Evolutionary conservation across 192 early-diverging fungal species (phyloP).

Genomic region (Linnemannia elongata): DNA sequence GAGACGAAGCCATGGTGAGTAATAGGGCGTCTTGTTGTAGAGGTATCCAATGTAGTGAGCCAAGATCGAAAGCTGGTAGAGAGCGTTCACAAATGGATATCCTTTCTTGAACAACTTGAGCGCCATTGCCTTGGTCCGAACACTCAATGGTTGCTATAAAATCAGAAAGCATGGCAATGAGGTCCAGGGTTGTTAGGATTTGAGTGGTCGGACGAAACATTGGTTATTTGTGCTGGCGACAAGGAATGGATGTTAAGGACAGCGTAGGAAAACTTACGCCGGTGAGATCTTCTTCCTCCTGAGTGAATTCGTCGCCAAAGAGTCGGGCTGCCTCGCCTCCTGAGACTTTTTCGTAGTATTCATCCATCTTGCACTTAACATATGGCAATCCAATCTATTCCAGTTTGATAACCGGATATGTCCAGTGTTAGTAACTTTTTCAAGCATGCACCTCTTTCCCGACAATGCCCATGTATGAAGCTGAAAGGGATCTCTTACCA

Average conservation of each 20-base stretch:
- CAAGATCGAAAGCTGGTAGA: constrained; percentile 74
- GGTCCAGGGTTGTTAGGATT: neutral
- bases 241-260: neutral
- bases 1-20: constrained; percentile 86
- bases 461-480: neutral
- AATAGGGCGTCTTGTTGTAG: constrained; percentile 86
- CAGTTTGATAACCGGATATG: neutral
- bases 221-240: neutral
- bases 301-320: constrained; percentile 70
- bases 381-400: constrained; percentile 79
- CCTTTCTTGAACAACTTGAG: constrained; percentile 52
- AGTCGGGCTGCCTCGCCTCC: constrained; percentile 75
- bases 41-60: constrained; percentile 86
- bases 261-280: constrained; percentile 19
- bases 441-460: neutral
- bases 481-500: constrained; percentile 56
- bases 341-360: constrained; percentile 77
- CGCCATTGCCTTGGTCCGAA: constrained; percentile 39
- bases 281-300: constrained; percentile 56
- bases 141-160: constrained; percentile 33
- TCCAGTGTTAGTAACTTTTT: neutral
- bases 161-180: neutral
- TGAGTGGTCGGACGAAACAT: neutral
- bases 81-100: constrained; percentile 82
- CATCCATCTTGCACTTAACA: constrained; percentile 78